Base-by-base conservation (phyloP, 106 monocot species). In the Agapanthus africanus region DNA sequence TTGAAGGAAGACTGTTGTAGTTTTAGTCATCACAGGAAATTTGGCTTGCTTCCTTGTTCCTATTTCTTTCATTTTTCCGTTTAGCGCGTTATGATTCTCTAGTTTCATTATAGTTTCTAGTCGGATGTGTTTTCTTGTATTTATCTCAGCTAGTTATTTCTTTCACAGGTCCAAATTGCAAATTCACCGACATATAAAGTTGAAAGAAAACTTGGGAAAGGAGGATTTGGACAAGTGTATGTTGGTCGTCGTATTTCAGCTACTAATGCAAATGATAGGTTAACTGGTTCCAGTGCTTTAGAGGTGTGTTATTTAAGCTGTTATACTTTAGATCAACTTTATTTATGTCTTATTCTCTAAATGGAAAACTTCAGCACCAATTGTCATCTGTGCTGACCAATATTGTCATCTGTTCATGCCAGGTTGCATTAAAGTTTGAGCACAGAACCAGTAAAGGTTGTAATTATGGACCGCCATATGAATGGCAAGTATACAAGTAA, bases 401-500 rank as follows among this genome's bases (percentile, higher is more conserved):
- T n/a, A n/a, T n/a, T n/a, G n/a, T 13, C 30, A 11, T 51, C 11
- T 44, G 42, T 30, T 11, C 35, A 40, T 81, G 18, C 11, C 44
- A 93, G 92, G 80, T 93, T 21, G 92, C 92, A 54, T 47, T 93
- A 47, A 93, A 93, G 46, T 88, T 93, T 63, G 92, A 93, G 74
- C 92, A 88, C 73, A 78, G 80, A 80, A 88, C 59, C 77, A 88
- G 92, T 73, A 93, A 93, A 83, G 92, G 92, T 59, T 88, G 88
- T 28, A 85, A 88, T 64, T 69, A 85, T 63, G 92, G 88, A 0
- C 92, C 92, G 0, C 92, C 92, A 68, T 85, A 79, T 79, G 92
- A 93, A 65, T 93, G 92, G 92, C 85, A 85, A 70, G 92, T 93
- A 59, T 93, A 93, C 71, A 88, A 83, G 92, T 93, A 65, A 47